Percentiles rank a stretch among this genome's conserved stretches.
Evolutionary conservation across 2,329 filamentous ascomycete genomes (phyloP).

Genomic region (Cucurbitaria berberidis): DNA sequence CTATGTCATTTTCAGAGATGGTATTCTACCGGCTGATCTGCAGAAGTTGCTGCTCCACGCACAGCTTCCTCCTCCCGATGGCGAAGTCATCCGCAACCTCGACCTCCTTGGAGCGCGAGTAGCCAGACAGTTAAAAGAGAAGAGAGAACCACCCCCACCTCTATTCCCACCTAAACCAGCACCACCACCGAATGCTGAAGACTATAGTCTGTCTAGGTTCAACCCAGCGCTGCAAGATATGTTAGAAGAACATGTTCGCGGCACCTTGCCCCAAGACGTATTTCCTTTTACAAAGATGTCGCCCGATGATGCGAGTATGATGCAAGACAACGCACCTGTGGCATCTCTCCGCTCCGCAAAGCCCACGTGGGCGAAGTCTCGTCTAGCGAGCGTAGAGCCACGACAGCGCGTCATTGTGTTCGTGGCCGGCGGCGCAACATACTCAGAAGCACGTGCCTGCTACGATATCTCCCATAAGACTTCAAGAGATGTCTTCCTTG

Average conservation of each 20-base stretch:
- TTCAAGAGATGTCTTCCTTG: constrained; percentile 83
- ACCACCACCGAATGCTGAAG: constrained; percentile 64
- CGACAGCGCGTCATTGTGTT: constrained; percentile 91
- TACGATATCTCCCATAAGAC: constrained; percentile 80
- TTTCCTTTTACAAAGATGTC: constrained; percentile 61
- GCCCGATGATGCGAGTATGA: constrained; percentile 64
- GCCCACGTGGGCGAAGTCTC: constrained; percentile 91
- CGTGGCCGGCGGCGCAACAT: constrained; percentile 93
- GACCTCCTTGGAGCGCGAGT: constrained; percentile 80
- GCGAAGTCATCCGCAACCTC: constrained; percentile 75
- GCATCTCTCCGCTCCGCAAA: constrained; percentile 87
- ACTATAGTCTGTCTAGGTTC: constrained; percentile 86
- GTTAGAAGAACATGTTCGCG: constrained; percentile 69
- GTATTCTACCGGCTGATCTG: constrained; percentile 82
- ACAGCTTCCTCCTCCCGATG: constrained; percentile 74
- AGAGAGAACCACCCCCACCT: constrained; percentile 67
- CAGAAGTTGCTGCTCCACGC: constrained; percentile 84
- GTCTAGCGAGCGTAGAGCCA: constrained; percentile 76
- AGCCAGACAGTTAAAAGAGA: constrained; percentile 77
- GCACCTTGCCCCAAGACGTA: constrained; percentile 50
- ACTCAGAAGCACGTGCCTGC: constrained; percentile 85
- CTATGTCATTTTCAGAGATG: constrained; percentile 85
- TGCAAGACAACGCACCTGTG: constrained; percentile 58
- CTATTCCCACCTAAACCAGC: constrained; percentile 73
- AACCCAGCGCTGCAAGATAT: constrained; percentile 82